These are phyloP conservation scores for Phytophthora vignae DNA, from an alignment of 352 stramenopile genomes.

Conservation along the genomic window DNA sequence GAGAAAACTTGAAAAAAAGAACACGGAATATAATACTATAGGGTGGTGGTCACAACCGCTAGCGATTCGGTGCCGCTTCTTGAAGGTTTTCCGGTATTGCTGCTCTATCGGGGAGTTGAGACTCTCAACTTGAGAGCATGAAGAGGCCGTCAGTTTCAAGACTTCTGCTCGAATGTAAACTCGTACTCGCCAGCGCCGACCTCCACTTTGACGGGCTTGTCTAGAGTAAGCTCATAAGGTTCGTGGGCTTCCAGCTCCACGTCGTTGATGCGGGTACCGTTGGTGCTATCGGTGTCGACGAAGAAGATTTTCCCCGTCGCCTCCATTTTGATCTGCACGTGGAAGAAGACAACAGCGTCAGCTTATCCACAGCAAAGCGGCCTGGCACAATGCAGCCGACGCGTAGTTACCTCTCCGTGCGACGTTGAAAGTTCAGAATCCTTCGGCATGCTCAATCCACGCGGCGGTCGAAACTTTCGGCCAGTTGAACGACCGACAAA, in stretches of 20 bases:
- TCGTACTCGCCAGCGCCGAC: conserved; percentile 65
- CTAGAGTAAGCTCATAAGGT: conserved; percentile 50
- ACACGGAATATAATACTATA: conserved; percentile 62
- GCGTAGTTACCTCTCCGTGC: conserved; percentile 57
- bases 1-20: conserved; percentile 22
- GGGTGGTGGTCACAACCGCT: conserved; percentile 32
- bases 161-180: conserved; percentile 59
- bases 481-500: conserved; percentile 82
- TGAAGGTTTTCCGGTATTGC: conserved; percentile 9
- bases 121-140: neutral
- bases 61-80: conserved; percentile 20
- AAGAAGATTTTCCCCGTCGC: conserved; percentile 67
- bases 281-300: conserved; percentile 85
- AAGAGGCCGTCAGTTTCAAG: conserved; percentile 26
- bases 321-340: conserved; percentile 69
- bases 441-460: conserved; percentile 80
- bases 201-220: conserved; percentile 55
- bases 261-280: conserved; percentile 77
- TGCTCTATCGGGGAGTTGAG: conserved; percentile 1
- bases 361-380: neutral
- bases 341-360: neutral
- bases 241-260: conserved; percentile 56
- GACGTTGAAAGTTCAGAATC: conserved; percentile 87
- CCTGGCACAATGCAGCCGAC: neutral
- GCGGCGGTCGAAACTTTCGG: conserved; percentile 77